These are phyloP conservation scores for Cladosporium sp. DNA, from an alignment of 2,329 filamentous ascomycete genomes.

Conservation along the genomic window DNA sequence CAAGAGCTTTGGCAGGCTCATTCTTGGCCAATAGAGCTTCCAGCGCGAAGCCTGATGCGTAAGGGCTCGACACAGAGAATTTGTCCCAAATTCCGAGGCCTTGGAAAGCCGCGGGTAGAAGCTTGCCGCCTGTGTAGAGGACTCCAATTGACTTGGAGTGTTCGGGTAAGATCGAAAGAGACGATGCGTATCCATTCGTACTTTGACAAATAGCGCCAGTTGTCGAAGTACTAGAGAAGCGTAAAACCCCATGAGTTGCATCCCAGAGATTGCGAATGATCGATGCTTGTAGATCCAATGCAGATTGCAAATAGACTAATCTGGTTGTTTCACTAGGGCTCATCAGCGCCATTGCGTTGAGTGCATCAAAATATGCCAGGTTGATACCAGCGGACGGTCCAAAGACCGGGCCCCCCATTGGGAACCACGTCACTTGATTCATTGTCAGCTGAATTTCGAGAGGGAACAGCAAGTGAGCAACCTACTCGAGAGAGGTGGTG, in stretches of 20 bases:
- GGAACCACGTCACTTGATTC: neutral
- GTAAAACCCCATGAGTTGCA: neutral
- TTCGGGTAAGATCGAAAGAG: neutral
- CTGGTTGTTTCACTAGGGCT: neutral
- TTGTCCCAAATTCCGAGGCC: neutral
- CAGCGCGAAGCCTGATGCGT: neutral
- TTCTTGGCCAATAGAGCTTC: conserved; percentile 3
- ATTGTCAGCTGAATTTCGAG: neutral
- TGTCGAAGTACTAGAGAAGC: neutral
- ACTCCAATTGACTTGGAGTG: neutral
- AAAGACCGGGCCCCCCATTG: neutral
- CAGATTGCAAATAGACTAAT: neutral
- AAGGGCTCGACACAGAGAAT: neutral
- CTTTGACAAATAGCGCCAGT: neutral
- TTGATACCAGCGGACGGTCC: neutral
- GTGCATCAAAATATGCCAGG: neutral
- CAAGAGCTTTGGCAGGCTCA: neutral
- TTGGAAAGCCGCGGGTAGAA: neutral
- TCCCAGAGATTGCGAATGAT: neutral
- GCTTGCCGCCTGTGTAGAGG: neutral
- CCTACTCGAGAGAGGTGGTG: neutral
- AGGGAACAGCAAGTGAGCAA: too few species aligned
- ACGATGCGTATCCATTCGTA: neutral
- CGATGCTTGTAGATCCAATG: neutral
- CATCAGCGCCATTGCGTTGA: neutral